Evolutionary conservation across 2,329 filamentous ascomycete genomes (phyloP).

Genomic region (Juglanconis sp.): DNA sequence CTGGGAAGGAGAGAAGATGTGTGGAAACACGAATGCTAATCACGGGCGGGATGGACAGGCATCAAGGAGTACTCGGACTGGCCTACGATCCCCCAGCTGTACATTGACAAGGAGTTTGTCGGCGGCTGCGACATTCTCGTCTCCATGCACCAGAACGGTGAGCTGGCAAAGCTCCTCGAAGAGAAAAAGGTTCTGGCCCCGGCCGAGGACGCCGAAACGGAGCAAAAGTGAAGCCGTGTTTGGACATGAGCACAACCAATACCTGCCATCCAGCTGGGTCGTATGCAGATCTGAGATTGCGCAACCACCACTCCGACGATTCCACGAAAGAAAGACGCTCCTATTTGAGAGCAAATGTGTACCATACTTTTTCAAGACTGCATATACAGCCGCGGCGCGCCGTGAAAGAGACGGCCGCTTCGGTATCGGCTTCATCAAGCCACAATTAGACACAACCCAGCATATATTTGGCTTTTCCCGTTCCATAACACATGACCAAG

Average conservation of each 20-base stretch:
- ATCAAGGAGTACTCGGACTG: constrained; percentile 99
- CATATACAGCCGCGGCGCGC: background rate
- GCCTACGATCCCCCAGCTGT: constrained; percentile 97
- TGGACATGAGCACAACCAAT: background rate
- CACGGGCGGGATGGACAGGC: constrained; percentile 46
- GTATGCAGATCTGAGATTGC: background rate
- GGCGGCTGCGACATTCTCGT: constrained; percentile 97
- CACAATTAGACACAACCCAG: background rate
- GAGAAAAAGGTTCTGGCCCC: constrained; percentile 82
- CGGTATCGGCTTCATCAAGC: background rate
- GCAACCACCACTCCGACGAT: background rate
- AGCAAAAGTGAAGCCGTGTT: constrained; percentile 31
- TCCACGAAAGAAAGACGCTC: background rate
- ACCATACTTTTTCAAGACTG: background rate
- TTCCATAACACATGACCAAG: background rate
- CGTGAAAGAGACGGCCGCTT: background rate
- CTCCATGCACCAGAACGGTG: constrained; percentile 95
- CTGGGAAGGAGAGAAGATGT: background rate
- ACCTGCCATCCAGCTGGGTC: background rate
- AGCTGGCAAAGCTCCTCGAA: constrained; percentile 85
- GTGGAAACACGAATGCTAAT: background rate
- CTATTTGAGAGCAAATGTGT: background rate
- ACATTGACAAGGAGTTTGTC: constrained; percentile 92
- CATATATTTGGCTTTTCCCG: background rate
- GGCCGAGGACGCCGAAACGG: constrained; percentile 39